Evolutionary conservation across 1,284 basidiomycete genomes (phyloP).

Genomic region (Melampsora americana): DNA sequence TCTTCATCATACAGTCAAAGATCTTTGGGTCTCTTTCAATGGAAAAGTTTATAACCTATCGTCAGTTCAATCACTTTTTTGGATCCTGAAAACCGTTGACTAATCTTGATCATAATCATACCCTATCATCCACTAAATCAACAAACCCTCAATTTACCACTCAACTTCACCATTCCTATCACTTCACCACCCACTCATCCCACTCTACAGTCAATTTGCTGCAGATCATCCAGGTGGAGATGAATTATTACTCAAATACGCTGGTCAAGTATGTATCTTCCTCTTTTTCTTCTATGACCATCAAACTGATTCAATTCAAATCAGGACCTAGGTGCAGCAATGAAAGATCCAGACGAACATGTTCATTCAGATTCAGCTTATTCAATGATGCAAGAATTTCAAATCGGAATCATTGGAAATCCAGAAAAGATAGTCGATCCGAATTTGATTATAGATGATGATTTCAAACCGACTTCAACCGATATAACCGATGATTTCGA

Average conservation of each 20-base stretch:
- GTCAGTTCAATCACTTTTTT: conserved; percentile 5
- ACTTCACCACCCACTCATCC: neutral
- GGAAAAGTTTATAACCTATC: conserved; percentile 74
- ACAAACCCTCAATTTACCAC: neutral
- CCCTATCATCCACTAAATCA: too few relatives aligned
- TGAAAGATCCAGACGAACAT: conserved; percentile 81
- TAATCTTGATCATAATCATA: too few relatives aligned
- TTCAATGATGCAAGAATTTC: conserved; percentile 82
- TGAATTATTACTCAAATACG: conserved; percentile 65
- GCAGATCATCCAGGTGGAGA: conserved; percentile 82
- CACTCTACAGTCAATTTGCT: conserved; percentile 61
- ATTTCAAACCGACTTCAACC: conserved; percentile 84
- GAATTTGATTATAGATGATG: conserved; percentile 57
- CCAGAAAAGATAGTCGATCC: conserved; percentile 59
- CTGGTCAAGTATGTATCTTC: conserved; percentile 25
- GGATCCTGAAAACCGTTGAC: too few relatives aligned
- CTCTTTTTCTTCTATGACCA: neutral
- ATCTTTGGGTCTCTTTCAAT: conserved; percentile 71
- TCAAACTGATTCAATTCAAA: conserved; percentile 50
- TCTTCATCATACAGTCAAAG: conserved; percentile 60
- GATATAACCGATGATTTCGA: conserved; percentile 72
- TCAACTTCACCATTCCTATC: neutral
- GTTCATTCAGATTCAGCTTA: conserved; percentile 91
- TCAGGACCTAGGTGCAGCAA: conserved; percentile 73
- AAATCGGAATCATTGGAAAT: conserved; percentile 71